Evolutionary conservation across 192 early-diverging fungal species (phyloP).

Genomic region (Phlyctochytrium bullatum): DNA sequence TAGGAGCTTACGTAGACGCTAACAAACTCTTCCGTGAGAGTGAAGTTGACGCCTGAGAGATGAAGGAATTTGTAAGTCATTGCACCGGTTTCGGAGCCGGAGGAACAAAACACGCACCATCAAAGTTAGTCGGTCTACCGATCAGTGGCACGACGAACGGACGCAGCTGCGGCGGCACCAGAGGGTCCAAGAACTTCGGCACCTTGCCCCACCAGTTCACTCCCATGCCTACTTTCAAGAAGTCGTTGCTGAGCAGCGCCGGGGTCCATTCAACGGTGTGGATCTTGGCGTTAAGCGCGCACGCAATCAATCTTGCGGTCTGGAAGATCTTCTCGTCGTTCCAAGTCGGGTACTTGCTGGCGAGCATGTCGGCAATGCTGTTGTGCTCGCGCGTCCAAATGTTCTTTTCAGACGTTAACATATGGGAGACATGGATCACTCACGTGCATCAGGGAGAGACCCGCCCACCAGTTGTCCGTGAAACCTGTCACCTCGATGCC

Average conservation of each 20-base stretch:
- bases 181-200: background rate
- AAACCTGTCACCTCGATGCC: slow-evolving; percentile 33
- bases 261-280: slow-evolving; percentile 44
- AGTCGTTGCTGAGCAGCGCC: slow-evolving; percentile 28
- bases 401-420: background rate
- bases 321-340: slow-evolving; percentile 33
- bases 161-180: background rate
- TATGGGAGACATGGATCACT: background rate
- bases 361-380: slow-evolving; percentile 29
- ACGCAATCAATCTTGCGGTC: slow-evolving; percentile 26
- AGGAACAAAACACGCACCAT: slow-evolving; percentile 1
- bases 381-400: slow-evolving; percentile 34
- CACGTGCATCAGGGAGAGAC: slow-evolving; percentile 26
- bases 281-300: slow-evolving; percentile 34
- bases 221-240: slow-evolving; percentile 21
- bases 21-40: slow-evolving; percentile 8
- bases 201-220: slow-evolving; percentile 28
- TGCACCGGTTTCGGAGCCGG: too few relatives aligned
- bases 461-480: slow-evolving; percentile 33
- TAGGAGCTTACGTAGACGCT: background rate
- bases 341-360: slow-evolving; percentile 25
- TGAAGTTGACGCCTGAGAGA: slow-evolving; percentile 4
- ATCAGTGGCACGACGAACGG: background rate
- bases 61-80: background rate
- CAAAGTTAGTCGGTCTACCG: slow-evolving; percentile 13